Evolutionary conservation across 1,284 basidiomycete species (phyloP), one percentile per base, ranked within the genome.

Genomic region (Rhizoctonia solani): DNA sequence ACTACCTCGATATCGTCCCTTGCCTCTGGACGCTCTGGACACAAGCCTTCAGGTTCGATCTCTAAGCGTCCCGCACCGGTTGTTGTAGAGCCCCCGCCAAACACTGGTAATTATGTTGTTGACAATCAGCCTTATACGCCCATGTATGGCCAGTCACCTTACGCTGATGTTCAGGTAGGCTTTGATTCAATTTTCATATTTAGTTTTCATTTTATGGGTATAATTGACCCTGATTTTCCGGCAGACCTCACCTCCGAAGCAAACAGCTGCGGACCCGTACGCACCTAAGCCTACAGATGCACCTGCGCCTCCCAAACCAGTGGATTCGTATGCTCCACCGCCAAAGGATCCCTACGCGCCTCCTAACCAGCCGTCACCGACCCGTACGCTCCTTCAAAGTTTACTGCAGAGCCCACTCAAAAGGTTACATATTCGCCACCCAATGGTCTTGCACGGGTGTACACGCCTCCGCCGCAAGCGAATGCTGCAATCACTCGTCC

Each of bases 281-380:
- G 56, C 63, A 25, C 34, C 46, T 47, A 58, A 53, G 13, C 37
- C 58, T n/a, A 54, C 68, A 44, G 70, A 72, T 55, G 68, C 72
- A 11, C 73, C 74, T 52, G 68, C 73, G 4, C 71, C 74, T 16
- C 32, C 63, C 5, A 37, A 67, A 21, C 61, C 55, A 14, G 44
- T 46, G 13, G 63, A 72, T 23, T 42, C 69, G 9, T 71, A 71
- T 56, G 69, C 69, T 1, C 69, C 72, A 6, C 61, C 69, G 16
- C 37, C 37, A 4, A 44, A 50, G 11, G 66, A 65, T n/a, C 55
- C 68, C 11, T 66, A 69, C n/a, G 66, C 69, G 44, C 68, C 69
- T 2, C 68, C 71, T 53, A 68, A 54, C 59, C 66, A 14, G 53
- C 39, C 16, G 68, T 30, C 16, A 59, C 65, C 53, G 59, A 52